A percentile compares a stretch with the other conserved stretches of the same genome.
Conservation (phyloP, 2,329 filamentous ascomycete genomes). For the Sporothrix sp. region DNA sequence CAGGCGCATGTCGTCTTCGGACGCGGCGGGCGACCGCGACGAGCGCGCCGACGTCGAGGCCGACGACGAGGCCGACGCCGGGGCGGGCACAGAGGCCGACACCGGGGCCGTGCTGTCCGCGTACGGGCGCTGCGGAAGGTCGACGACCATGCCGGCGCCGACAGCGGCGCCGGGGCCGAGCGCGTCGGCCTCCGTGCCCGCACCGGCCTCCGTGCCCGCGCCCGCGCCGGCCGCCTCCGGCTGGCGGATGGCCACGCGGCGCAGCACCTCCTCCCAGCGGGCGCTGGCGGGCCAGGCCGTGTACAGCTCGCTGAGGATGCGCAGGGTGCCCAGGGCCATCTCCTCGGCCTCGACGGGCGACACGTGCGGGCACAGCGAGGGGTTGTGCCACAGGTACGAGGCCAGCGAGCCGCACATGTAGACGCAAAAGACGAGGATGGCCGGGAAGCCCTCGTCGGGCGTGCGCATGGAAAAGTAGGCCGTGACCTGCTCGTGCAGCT, state of each 20-base stretch:
- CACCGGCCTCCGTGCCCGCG: too few relatives aligned
- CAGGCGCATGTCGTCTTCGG: not conserved
- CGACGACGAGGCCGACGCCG: not conserved
- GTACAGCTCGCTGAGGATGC: constrained; percentile 19
- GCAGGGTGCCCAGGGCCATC: constrained; percentile 16
- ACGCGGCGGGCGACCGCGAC: not conserved
- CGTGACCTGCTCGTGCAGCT: constrained; percentile 29
- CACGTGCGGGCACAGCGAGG: constrained; percentile 14
- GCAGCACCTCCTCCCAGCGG: constrained; percentile 19
- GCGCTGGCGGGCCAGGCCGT: constrained; percentile 19
- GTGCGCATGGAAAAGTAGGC: constrained; percentile 14
- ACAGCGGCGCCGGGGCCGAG: too few relatives aligned
- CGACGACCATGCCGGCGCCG: too few relatives aligned
- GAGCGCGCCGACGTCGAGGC: not conserved
- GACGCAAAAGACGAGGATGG: constrained; percentile 31
- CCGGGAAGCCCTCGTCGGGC: constrained; percentile 21
- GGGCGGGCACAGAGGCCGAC: too few relatives aligned
- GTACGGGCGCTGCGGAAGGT: too few relatives aligned
- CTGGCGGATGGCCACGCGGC: constrained; percentile 14
- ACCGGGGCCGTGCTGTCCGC: too few relatives aligned
- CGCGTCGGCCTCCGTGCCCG: too few relatives aligned
- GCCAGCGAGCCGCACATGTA: constrained; percentile 31
- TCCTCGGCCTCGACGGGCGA: constrained; percentile 13
- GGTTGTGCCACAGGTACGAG: constrained; percentile 15
- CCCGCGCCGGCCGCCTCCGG: not conserved